Percentiles rank a stretch among this genome's conserved stretches.
These are phyloP conservation scores for Diaporthe velutina DNA, from an alignment of 2,329 filamentous ascomycete species.

Conservation along the genomic window DNA sequence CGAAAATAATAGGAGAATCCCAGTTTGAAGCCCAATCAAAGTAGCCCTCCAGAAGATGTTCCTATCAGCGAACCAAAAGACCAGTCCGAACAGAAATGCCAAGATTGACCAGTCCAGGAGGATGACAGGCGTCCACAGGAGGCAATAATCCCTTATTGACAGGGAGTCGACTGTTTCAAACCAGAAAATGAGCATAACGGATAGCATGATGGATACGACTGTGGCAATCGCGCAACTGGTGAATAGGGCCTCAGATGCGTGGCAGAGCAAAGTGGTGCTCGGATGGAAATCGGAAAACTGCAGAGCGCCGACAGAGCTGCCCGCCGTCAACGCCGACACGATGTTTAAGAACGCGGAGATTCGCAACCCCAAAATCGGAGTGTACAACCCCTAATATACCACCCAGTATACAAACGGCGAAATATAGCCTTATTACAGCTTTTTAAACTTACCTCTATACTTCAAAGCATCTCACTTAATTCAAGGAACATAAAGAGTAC, in stretches of 20 bases:
- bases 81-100: not conserved
- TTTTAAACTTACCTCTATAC: too few relatives aligned
- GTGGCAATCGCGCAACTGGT: not conserved
- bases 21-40: not conserved
- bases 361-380: too few relatives aligned
- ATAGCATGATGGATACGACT: not conserved
- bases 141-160: not conserved
- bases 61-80: not conserved
- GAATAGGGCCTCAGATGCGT: not conserved
- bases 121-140: not conserved
- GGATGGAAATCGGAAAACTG: not conserved
- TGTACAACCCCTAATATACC: too few relatives aligned
- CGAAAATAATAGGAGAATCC: not conserved
- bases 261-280: not conserved
- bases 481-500: too few relatives aligned
- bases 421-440: too few relatives aligned
- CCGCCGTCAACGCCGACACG: not conserved
- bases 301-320: not conserved
- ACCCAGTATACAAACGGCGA: too few relatives aligned
- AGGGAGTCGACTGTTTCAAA: not conserved
- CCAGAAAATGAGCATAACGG: not conserved
- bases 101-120: not conserved
- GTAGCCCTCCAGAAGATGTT: not conserved
- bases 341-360: too few relatives aligned
- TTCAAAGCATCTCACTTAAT: too few relatives aligned